Evolutionary conservation across 257 asterid species (phyloP).

Genomic region (Cruciata laevipes): DNA sequence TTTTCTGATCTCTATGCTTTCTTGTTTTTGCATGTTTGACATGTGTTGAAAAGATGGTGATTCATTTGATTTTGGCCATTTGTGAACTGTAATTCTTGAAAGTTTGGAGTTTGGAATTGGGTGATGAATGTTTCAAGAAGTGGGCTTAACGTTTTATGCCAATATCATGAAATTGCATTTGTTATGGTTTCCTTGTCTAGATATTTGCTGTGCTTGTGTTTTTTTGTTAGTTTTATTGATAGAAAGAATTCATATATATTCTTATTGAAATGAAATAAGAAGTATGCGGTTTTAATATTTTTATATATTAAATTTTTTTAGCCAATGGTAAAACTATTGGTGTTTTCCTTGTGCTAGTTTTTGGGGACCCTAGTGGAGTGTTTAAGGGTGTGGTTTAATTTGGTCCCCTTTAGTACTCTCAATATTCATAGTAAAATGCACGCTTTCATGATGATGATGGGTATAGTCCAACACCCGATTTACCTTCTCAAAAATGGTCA

Average conservation of each 20-base stretch:
- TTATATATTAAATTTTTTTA: too few relatives aligned
- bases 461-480: neutral
- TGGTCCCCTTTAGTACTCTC: neutral
- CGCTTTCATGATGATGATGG: constrained; percentile 11
- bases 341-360: neutral
- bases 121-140: constrained; percentile 1
- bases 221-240: neutral
- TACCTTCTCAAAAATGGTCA: neutral
- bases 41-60: neutral
- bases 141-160: constrained; percentile 5
- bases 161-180: neutral
- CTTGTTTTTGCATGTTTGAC: neutral
- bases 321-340: neutral
- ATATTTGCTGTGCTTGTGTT: neutral
- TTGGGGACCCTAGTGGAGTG: neutral
- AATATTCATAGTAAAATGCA: constrained; percentile 1
- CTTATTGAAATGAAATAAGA: too few relatives aligned
- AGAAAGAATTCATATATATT: neutral
- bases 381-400: neutral
- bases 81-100: neutral
- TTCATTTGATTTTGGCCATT: neutral
- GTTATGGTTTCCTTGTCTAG: constrained; percentile 12
- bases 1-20: neutral
- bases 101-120: neutral
- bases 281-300: too few relatives aligned